phyloP scores from a whole-genome alignment of 1,284 basidiomycete species.

The Puccinia triticina region DNA sequence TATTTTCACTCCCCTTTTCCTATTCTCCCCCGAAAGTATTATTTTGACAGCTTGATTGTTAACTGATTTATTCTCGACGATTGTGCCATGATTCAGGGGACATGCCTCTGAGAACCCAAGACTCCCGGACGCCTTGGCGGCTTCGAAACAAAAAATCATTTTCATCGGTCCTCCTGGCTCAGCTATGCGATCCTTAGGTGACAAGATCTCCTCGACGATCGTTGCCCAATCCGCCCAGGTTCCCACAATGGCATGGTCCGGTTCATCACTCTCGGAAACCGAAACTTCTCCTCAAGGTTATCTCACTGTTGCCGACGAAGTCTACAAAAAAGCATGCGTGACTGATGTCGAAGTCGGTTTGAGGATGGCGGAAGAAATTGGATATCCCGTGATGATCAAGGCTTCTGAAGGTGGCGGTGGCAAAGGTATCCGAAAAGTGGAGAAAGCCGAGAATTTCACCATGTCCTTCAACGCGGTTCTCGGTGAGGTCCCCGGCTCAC shows the following conservation, averaged over 20 bases:
- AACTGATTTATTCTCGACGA: background rate
- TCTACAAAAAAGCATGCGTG: slow-evolving; percentile 87
- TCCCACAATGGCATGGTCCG: slow-evolving; percentile 99
- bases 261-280: slow-evolving; percentile 89
- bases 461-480: slow-evolving; percentile 90
- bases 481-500: slow-evolving; percentile 96
- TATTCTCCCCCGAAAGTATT: background rate
- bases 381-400: slow-evolving; percentile 99
- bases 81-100: slow-evolving; percentile 66
- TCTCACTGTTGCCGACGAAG: slow-evolving; percentile 89
- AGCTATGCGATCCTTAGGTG: slow-evolving; percentile 97
- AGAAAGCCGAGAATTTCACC: slow-evolving; percentile 81
- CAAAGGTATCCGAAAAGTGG: slow-evolving; percentile 95
- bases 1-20: background rate
- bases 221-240: slow-evolving; percentile 96
- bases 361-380: slow-evolving; percentile 80
- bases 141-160: slow-evolving; percentile 91
- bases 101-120: slow-evolving; percentile 99
- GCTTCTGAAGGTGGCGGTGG: slow-evolving; percentile 98
- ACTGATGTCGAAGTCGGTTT: slow-evolving; percentile 87
- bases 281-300: slow-evolving; percentile 82
- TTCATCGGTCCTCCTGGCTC: slow-evolving; percentile 99
- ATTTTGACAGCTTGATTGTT: background rate
- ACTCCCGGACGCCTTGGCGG: slow-evolving; percentile 89
- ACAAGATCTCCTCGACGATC: slow-evolving; percentile 99